These are phyloP conservation scores for Pyricularia sp. DNA, from an alignment of 2,329 filamentous ascomycete species.

Conservation along the genomic window DNA sequence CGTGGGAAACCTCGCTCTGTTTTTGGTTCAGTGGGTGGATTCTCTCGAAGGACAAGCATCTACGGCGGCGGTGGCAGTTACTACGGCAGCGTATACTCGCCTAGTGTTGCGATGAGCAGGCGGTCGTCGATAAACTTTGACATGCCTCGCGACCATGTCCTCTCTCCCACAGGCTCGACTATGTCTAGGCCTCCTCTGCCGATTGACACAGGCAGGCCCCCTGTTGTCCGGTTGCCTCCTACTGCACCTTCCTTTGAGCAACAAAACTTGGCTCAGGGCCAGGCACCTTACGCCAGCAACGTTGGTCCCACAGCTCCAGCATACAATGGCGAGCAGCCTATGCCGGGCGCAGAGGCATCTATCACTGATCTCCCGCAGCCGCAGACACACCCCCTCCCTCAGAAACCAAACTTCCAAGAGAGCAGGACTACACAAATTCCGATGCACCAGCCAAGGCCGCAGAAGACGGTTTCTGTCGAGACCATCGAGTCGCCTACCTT, in stretches of 20 bases:
- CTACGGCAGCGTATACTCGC: slow-evolving; percentile 65
- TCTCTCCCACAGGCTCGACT: slow-evolving; percentile 69
- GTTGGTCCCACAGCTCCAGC: neutral
- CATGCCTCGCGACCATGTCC: slow-evolving; percentile 55
- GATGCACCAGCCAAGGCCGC: slow-evolving; percentile 90
- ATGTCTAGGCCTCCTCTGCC: slow-evolving; percentile 54
- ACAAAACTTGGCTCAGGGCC: neutral
- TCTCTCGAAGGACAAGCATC: slow-evolving; percentile 70
- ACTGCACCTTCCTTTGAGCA: slow-evolving; percentile 19
- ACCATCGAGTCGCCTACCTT: slow-evolving; percentile 76
- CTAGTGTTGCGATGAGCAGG: slow-evolving; percentile 77
- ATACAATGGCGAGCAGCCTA: neutral
- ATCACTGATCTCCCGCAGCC: slow-evolving; percentile 42
- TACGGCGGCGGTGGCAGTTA: slow-evolving; percentile 41
- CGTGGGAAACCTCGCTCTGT: slow-evolving; percentile 63
- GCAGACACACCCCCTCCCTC: slow-evolving; percentile 44
- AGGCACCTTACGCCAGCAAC: neutral
- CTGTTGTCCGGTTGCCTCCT: slow-evolving; percentile 74
- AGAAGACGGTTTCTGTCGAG: slow-evolving; percentile 86
- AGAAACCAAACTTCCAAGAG: slow-evolving; percentile 45
- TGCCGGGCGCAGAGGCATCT: slow-evolving; percentile 18
- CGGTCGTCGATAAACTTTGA: slow-evolving; percentile 66
- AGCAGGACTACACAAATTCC: slow-evolving; percentile 41
- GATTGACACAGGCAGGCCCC: slow-evolving; percentile 45
- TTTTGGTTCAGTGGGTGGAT: slow-evolving; percentile 52